These are phyloP conservation scores for Periconia sp. DNA, from an alignment of 2,329 filamentous ascomycete genomes.

Conservation along the genomic window DNA sequence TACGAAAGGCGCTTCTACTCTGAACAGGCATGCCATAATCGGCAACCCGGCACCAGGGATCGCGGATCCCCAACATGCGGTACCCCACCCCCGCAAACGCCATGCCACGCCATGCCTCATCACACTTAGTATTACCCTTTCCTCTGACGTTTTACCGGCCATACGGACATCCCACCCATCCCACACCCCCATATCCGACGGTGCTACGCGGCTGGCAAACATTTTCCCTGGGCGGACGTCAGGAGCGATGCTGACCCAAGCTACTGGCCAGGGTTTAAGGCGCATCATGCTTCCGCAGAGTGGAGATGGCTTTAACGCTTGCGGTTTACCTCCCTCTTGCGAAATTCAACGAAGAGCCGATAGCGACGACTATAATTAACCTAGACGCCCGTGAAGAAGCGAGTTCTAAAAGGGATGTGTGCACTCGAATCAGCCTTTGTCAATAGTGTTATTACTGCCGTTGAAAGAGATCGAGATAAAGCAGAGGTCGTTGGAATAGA, in stretches of 20 bases:
- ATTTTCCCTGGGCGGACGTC: conserved; percentile 4
- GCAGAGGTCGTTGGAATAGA: conserved; percentile 1
- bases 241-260: neutral
- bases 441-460: conserved; percentile 29
- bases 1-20: too few species aligned
- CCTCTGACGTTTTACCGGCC: conserved; percentile 7
- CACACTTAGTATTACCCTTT: conserved; percentile 7
- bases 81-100: conserved; percentile 50
- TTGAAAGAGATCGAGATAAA: conserved; percentile 7
- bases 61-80: neutral
- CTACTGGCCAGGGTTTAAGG: neutral
- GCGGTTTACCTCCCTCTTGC: neutral
- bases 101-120: conserved; percentile 4
- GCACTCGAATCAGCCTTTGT: conserved; percentile 39
- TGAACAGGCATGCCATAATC: neutral
- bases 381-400: neutral
- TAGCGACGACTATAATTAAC: neutral
- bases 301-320: neutral
- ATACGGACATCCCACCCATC: conserved; percentile 5
- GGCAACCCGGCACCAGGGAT: conserved; percentile 3
- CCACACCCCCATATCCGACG: conserved; percentile 10
- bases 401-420: conserved; percentile 32
- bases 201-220: conserved; percentile 11
- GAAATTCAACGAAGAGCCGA: too few species aligned
- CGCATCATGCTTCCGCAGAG: neutral